Percentiles rank a stretch among this genome's conserved stretches.
Evolutionary conservation across 805 yeast genomes (phyloP).

Genomic region (Candida awuae): DNA sequence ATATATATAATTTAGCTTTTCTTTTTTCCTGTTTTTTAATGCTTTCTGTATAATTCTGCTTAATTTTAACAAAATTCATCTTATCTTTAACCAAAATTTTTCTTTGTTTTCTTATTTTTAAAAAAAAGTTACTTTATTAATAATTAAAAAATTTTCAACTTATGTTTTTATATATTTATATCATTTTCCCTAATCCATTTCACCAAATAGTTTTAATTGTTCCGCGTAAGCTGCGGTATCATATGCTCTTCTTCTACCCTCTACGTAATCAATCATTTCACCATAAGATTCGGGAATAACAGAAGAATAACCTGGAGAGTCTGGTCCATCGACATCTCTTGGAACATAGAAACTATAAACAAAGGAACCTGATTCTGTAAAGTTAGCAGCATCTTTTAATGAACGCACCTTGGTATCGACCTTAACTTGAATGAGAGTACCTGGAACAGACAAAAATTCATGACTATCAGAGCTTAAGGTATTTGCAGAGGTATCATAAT

Average conservation of each 20-base stretch:
- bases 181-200: conserved; percentile 3
- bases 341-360: conserved; percentile 86
- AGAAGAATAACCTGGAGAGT: conserved; percentile 54
- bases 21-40: not conserved
- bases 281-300: conserved; percentile 82
- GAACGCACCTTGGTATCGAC: conserved; percentile 75
- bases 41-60: not conserved
- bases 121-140: too few relatives aligned
- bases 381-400: conserved; percentile 43
- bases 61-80: too few relatives aligned
- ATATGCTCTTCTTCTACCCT: conserved; percentile 82
- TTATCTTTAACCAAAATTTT: too few relatives aligned
- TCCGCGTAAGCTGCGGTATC: conserved; percentile 66
- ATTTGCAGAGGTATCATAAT: conserved; percentile 55
- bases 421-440: conserved; percentile 82
- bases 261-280: conserved; percentile 88
- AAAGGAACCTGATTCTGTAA: conserved; percentile 76
- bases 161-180: not conserved
- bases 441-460: conserved; percentile 65
- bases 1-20: not conserved
- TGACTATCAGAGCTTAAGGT: conserved; percentile 40
- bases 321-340: conserved; percentile 36
- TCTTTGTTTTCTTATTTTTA: too few relatives aligned
- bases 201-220: conserved; percentile 31
- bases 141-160: too few relatives aligned